Evolutionary conservation across 2,329 filamentous ascomycete genomes (phyloP).

Genomic region (Dactylellina haptotyla): DNA sequence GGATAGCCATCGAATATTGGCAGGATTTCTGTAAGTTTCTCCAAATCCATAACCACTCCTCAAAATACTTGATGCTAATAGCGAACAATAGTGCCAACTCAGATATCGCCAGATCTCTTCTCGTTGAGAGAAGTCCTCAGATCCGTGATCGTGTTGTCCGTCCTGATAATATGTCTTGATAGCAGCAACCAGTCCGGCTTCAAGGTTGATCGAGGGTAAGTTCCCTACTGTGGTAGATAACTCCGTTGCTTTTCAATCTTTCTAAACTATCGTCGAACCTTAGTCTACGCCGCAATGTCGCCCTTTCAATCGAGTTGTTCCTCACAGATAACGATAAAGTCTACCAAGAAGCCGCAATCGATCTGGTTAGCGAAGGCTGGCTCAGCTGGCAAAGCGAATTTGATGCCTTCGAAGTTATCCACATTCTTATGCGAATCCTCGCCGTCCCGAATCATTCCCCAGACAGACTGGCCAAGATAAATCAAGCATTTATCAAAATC

Average conservation of each 20-base stretch:
- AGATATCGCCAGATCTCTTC: constrained; percentile 57
- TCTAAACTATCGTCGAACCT: not conserved
- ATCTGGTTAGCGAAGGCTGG: constrained; percentile 57
- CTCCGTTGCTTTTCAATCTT: not conserved
- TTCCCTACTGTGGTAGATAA: not conserved
- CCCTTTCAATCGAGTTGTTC: constrained; percentile 56
- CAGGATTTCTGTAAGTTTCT: constrained; percentile 54
- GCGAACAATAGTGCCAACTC: constrained; percentile 52
- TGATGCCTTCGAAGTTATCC: constrained; percentile 57
- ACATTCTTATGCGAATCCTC: constrained; percentile 57
- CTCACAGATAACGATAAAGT: constrained; percentile 55
- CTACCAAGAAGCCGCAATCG: constrained; percentile 57
- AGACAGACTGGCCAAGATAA: constrained; percentile 40
- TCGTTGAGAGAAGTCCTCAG: constrained; percentile 56
- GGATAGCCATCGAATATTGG: constrained; percentile 54
- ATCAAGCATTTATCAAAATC: constrained; percentile 55
- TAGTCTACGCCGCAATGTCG: constrained; percentile 56
- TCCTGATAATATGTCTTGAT: constrained; percentile 54
- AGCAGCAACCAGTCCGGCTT: constrained; percentile 52
- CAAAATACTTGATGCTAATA: not conserved
- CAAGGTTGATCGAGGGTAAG: constrained; percentile 47
- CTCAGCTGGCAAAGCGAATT: constrained; percentile 56
- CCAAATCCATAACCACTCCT: not conserved
- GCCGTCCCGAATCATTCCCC: constrained; percentile 47
- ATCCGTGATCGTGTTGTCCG: constrained; percentile 55